Base-by-base conservation (phyloP, 305 asterid genomes). In the Lippia alba region DNA sequence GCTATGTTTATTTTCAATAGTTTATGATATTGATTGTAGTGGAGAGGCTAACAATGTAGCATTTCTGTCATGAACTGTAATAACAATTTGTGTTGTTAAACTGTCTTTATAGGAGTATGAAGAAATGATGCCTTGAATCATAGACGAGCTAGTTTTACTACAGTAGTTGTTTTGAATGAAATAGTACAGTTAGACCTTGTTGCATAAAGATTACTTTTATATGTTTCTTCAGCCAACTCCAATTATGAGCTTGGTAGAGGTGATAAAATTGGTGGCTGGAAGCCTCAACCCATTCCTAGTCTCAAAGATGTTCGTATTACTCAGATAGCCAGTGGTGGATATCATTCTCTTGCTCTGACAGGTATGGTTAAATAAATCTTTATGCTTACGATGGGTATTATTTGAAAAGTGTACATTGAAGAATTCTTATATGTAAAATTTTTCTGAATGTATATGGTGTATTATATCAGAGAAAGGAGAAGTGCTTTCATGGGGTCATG, bases 401-500 rank as follows among this genome's bases (percentile, higher is more conserved):
- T 51, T 57, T 14, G 17, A 34, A 24, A 59, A 51, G 40, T 40
- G 1, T 20, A 55, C 67, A 60, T 48, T 50, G 17, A 20, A 45
- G 66, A 66, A 58, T 36, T 36, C 8, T 4, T 36, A 32, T 63
- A 5, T 63, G 11, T 56, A 50, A 68, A 15, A 75, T 41, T 66
- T 36, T 56, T 66, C 45, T 24, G 1, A 24, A 60, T 68, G 51
- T 56, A 66, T 10, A 36, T 67, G 66, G 53, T 71, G 34, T 60
- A 51, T 54, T 61, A 75, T 76, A 54, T 83, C 76, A 93, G 99
- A 88, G 71, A 81, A 89, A 56, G 99, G 99, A 51, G 87, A 89
- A 84, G 96, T 94, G 48, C 81, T 91, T 73, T 91, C 97, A n/a
- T 94, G 99, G 99, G 99, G 99, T 66, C 96, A 91, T 75, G 97